Percentiles rank a stretch among this genome's conserved stretches.
Evolutionary conservation across 768 basidiomycete genomes (phyloP).

Genomic region (Boletus sp.): DNA sequence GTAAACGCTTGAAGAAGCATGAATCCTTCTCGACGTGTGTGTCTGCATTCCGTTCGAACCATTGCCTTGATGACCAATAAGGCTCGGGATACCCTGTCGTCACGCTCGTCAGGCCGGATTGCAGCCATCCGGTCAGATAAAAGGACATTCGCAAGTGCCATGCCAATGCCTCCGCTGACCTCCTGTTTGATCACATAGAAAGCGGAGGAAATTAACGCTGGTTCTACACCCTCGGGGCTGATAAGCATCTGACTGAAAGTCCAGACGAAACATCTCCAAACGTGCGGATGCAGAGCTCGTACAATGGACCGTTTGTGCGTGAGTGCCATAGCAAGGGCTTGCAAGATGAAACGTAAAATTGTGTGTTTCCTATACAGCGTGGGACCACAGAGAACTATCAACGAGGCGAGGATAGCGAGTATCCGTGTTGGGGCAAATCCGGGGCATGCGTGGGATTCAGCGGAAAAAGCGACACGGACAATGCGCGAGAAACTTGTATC

Average conservation of each 20-base stretch:
- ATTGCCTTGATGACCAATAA: constrained; percentile 40
- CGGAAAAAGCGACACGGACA: constrained; percentile 28
- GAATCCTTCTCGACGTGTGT: constrained; percentile 33
- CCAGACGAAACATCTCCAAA: constrained; percentile 60
- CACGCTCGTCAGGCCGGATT: constrained; percentile 7
- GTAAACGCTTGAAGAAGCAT: constrained; percentile 37
- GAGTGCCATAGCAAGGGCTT: constrained; percentile 32
- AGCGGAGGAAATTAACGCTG: constrained; percentile 32
- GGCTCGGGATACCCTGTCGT: constrained; percentile 31
- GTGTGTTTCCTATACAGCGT: constrained; percentile 40
- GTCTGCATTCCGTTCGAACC: constrained; percentile 25
- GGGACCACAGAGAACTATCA: constrained; percentile 46
- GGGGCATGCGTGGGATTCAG: constrained; percentile 15
- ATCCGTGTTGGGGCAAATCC: constrained; percentile 42
- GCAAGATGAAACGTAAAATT: constrained; percentile 38
- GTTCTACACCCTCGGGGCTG: constrained; percentile 14
- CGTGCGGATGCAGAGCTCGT: constrained; percentile 38
- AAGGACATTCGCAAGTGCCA: constrained; percentile 39
- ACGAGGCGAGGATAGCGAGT: constrained; percentile 40
- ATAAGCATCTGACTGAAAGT: constrained; percentile 43
- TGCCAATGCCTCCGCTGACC: constrained; percentile 41
- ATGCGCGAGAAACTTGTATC: constrained; percentile 23
- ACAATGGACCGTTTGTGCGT: constrained; percentile 35
- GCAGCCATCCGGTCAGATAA: constrained; percentile 21
- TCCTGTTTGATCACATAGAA: constrained; percentile 48